These are phyloP conservation scores for Clausena lansium DNA, from an alignment of 345 rosid genomes.

Conservation along the genomic window DNA sequence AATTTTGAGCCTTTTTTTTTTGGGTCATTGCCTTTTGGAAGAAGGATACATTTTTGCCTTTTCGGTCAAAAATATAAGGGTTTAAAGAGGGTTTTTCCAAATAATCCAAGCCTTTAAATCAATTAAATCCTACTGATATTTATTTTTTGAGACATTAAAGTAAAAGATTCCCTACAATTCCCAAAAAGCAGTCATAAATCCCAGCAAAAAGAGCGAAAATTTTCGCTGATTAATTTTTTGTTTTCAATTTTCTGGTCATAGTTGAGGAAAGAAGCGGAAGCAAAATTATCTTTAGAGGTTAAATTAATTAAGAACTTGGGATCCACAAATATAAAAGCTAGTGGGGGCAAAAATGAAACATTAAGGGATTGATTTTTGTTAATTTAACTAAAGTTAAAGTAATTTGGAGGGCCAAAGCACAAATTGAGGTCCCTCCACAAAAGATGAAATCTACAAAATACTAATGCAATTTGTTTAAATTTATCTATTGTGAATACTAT, in stretches of 20 bases:
- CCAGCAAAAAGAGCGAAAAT: not conserved
- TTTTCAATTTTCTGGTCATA: not conserved
- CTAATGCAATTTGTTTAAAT: not conserved
- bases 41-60: not conserved
- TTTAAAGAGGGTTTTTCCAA: constrained; percentile 1
- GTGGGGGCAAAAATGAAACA: constrained; percentile 3
- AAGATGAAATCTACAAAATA: not conserved
- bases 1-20: no score
- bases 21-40: no score
- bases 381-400: constrained; percentile 21
- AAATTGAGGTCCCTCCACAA: constrained; percentile 7
- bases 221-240: not conserved
- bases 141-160: not conserved
- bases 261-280: constrained; percentile 8
- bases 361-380: not conserved
- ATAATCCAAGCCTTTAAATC: constrained; percentile 5
- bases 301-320: constrained; percentile 10
- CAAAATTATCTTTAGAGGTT: constrained; percentile 1
- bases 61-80: constrained; percentile 22
- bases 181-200: constrained; percentile 3
- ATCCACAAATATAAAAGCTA: not conserved
- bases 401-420: constrained; percentile 13
- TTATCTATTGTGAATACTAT: not conserved
- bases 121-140: not conserved
- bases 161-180: not conserved